These are phyloP conservation scores for Hamamelis virginiana DNA, from an alignment of 164 flowering plant species.

Conservation along the genomic window DNA sequence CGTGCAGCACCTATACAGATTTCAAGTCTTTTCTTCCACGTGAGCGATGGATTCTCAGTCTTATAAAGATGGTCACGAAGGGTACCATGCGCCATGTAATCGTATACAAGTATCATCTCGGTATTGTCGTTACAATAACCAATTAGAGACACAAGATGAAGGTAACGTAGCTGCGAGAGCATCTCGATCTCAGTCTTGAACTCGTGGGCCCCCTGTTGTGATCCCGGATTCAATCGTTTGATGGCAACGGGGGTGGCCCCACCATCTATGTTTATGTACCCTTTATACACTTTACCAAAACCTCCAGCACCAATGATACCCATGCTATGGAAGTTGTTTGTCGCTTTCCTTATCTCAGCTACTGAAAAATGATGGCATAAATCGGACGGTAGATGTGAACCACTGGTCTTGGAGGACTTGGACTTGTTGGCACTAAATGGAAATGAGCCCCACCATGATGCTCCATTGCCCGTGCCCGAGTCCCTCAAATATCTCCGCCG, in stretches of 20 bases:
- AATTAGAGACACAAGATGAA: constrained; percentile 30
- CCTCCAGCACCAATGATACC: constrained; percentile 34
- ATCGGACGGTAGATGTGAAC: background rate
- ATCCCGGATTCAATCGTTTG: constrained; percentile 24
- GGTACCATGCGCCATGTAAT: constrained; percentile 26
- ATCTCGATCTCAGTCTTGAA: no score
- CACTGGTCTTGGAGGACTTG: background rate
- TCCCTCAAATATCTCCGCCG: background rate
- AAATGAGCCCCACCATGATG: background rate
- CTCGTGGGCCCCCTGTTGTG: no score
- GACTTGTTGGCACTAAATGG: no score
- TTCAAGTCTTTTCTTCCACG: no score
- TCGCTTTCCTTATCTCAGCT: constrained; percentile 26
- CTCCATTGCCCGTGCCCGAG: background rate
- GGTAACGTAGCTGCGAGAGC: constrained; percentile 13
- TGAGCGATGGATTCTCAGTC: constrained; percentile 1
- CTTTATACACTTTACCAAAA: constrained; percentile 32
- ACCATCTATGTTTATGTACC: constrained; percentile 22
- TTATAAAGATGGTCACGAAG: constrained; percentile 26
- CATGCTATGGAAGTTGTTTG: constrained; percentile 17
- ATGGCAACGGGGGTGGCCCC: constrained; percentile 24
- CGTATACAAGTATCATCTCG: constrained; percentile 36
- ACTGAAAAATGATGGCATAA: constrained; percentile 22
- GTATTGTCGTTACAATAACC: constrained; percentile 28
- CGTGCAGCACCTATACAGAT: no score